These are phyloP conservation scores for Amaranthus palmeri DNA, from an alignment of 148 eudicot species.

Conservation along the genomic window DNA sequence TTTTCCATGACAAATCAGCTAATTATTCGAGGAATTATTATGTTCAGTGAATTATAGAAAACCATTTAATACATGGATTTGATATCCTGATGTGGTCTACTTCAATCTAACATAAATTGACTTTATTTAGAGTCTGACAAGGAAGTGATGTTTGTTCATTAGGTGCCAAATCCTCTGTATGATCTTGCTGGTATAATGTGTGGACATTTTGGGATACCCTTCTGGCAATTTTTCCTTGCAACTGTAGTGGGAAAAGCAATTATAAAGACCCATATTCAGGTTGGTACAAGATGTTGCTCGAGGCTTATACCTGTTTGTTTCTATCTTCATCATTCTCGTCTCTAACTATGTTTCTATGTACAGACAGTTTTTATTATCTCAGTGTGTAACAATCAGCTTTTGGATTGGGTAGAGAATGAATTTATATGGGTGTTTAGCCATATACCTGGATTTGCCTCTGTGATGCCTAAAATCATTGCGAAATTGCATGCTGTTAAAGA, in stretches of 20 bases:
- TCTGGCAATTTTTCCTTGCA: conserved; percentile 93
- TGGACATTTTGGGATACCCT: conserved; percentile 94
- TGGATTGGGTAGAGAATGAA: conserved; percentile 90
- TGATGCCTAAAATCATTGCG: conserved; percentile 50
- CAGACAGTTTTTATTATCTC: conserved; percentile 91
- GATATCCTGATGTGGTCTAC: background rate
- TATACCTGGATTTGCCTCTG: conserved; percentile 66
- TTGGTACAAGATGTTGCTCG: conserved; percentile 19
- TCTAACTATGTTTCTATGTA: conserved; percentile 12
- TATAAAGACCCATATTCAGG: conserved; percentile 96
- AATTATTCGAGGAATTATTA: background rate
- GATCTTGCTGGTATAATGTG: conserved; percentile 99
- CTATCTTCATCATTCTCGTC: conserved; percentile 8
- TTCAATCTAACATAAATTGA: background rate
- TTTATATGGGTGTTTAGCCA: conserved; percentile 75
- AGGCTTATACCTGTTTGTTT: conserved; percentile 3
- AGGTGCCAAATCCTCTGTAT: conserved; percentile 98
- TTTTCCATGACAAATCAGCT: background rate
- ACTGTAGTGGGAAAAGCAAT: conserved; percentile 88
- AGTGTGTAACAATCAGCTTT: conserved; percentile 95
- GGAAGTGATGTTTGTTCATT: conserved; percentile 19
- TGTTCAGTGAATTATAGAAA: background rate
- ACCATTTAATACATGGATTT: background rate
- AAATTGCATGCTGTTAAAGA: conserved; percentile 77
- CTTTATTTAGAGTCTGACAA: background rate